Conservation (phyloP, 306 rosid species). For the Medicago lupulina region DNA sequence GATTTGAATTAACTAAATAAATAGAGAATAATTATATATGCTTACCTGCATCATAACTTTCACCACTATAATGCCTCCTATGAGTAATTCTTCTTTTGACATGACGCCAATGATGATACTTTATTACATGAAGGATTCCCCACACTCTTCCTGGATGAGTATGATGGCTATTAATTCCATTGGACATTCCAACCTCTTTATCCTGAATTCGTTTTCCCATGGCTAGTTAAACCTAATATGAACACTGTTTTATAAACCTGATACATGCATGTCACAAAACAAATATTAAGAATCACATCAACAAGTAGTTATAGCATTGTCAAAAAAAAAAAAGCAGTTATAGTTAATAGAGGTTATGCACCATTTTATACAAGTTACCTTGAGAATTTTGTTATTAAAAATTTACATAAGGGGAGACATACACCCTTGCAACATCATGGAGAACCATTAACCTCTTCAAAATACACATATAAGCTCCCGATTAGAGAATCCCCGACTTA, state of each 20-base stretch:
- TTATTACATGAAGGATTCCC: constrained; percentile 65
- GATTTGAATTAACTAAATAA: not conserved
- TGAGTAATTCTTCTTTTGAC: constrained; percentile 57
- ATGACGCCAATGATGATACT: constrained; percentile 70
- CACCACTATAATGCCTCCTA: constrained; percentile 36
- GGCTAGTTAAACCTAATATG: constrained; percentile 24
- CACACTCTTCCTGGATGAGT: constrained; percentile 57
- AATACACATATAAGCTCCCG: not conserved
- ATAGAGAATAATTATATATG: not conserved
- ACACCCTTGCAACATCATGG: not conserved
- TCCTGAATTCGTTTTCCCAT: constrained; percentile 54
- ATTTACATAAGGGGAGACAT: not conserved
- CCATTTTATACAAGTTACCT: not conserved
- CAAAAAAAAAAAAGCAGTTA: no score
- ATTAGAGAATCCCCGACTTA: not conserved
- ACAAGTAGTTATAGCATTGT: constrained; percentile 8
- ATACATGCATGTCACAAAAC: constrained; percentile 32
- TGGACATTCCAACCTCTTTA: constrained; percentile 27
- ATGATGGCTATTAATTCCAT: constrained; percentile 29
- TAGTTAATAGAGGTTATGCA: not conserved
- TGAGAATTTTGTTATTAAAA: not conserved
- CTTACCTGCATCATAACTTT: constrained; percentile 43
- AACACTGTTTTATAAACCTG: constrained; percentile 17
- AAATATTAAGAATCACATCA: constrained; percentile 30
- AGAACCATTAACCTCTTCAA: not conserved